These are phyloP conservation scores for Gamsiella multidivaricata DNA, from an alignment of 192 early-diverging fungal species.

Conservation along the genomic window DNA sequence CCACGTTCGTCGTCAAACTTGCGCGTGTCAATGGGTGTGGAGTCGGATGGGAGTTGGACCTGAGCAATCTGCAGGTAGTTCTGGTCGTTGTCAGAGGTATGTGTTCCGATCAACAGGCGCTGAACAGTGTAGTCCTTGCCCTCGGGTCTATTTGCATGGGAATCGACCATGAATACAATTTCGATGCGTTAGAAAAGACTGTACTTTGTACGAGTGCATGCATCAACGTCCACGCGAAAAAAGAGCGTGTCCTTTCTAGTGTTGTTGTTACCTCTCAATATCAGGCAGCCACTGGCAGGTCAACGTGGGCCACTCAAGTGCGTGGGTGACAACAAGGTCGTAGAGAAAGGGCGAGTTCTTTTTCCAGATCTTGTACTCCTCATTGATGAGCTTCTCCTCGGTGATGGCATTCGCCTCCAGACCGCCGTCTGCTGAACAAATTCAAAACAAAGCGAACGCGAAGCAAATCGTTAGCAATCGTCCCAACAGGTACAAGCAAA, in stretches of 20 bases:
- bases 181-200: background rate
- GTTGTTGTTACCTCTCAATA: constrained; percentile 74
- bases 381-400: constrained; percentile 91
- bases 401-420: constrained; percentile 53
- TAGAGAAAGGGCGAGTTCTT: constrained; percentile 99
- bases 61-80: constrained; percentile 97
- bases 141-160: constrained; percentile 69
- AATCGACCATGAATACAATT: background rate
- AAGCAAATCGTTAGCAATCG: constrained; percentile 5
- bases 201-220: no score
- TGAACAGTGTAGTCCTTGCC: constrained; percentile 94
- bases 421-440: constrained; percentile 33
- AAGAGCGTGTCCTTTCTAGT: background rate
- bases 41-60: constrained; percentile 85
- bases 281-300: constrained; percentile 98
- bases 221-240: no score
- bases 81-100: constrained; percentile 95
- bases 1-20: constrained; percentile 81
- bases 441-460: background rate
- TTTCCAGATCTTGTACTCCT: constrained; percentile 99
- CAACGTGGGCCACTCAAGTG: constrained; percentile 98
- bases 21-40: constrained; percentile 63
- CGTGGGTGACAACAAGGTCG: constrained; percentile 96
- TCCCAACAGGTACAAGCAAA: background rate
- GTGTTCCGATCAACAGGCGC: constrained; percentile 92